Conservation (phyloP, 306 rosid species). For the Leucaena leucocephala region DNA sequence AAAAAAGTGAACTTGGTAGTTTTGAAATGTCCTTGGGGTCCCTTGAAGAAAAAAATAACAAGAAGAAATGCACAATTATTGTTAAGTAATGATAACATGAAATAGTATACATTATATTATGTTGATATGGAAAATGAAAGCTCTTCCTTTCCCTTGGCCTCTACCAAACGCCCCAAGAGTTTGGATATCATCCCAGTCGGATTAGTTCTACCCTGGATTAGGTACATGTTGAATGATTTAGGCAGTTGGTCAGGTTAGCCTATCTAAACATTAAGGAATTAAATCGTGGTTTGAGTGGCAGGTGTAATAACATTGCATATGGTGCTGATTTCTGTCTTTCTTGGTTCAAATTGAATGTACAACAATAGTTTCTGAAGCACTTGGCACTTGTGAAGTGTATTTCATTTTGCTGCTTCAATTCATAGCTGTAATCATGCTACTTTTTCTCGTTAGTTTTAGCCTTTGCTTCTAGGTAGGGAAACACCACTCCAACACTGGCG, state of each 20-base stretch:
- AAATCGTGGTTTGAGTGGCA: conserved; percentile 16
- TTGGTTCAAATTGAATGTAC: conserved; percentile 16
- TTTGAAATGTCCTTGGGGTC: not conserved
- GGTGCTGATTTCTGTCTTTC: conserved; percentile 7
- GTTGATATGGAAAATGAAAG: not conserved
- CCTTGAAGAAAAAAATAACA: not conserved
- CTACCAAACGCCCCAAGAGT: not conserved
- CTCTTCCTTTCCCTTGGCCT: not conserved
- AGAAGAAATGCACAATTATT: not conserved
- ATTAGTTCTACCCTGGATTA: not conserved
- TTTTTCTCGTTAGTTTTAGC: not conserved
- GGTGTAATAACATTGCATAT: conserved; percentile 1
- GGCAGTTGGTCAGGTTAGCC: conserved; percentile 27
- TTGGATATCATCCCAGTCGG: not conserved
- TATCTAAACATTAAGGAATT: conserved; percentile 10
- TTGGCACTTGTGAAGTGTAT: not conserved
- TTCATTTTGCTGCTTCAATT: not conserved
- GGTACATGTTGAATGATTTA: conserved; percentile 19
- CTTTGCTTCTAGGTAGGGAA: conserved; percentile 23
- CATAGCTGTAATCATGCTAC: not conserved
- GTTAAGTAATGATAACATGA: not conserved
- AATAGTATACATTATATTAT: not conserved
- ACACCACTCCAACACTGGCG: conserved; percentile 3
- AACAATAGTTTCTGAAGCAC: conserved; percentile 8
- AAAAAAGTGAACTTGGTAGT: not conserved